Evolutionary conservation across 805 yeast species (phyloP).

Genomic region (Barnettozyma pratensis): DNA sequence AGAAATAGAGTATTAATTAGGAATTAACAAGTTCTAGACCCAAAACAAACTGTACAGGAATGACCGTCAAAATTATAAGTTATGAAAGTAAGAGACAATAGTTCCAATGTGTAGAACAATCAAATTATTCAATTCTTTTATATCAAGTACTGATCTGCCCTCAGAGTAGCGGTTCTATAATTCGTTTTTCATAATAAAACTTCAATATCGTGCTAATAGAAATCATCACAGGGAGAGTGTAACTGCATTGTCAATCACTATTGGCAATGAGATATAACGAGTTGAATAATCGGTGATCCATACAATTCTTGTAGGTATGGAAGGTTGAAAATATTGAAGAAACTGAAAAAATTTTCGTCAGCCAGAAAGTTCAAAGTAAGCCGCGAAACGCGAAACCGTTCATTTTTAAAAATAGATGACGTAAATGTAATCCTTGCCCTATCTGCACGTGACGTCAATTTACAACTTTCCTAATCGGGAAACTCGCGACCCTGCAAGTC

Average conservation of each 20-base stretch:
- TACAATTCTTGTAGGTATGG: not conserved
- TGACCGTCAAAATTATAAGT: no score
- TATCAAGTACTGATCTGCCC: not conserved
- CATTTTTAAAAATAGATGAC: no score
- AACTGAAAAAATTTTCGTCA: not conserved
- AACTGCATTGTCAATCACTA: not conserved
- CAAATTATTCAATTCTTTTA: no score
- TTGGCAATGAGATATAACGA: not conserved
- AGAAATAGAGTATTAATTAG: not conserved
- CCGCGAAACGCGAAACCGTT: no score
- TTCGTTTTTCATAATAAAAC: slow-evolving; percentile 2
- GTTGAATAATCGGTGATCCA: not conserved
- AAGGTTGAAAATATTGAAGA: not conserved
- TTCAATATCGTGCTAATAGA: slow-evolving; percentile 6
- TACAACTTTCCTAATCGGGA: not conserved
- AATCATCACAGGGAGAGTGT: slow-evolving; percentile 6
- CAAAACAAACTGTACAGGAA: no score
- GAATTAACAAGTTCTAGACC: no score
- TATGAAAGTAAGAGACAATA: no score
- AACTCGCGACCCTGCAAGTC: not conserved
- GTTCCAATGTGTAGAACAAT: no score
- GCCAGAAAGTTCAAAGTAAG: no score
- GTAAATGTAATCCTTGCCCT: not conserved
- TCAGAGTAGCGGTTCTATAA: slow-evolving; percentile 18
- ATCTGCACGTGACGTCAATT: not conserved